These are phyloP conservation scores for Pleoardoris graminearum DNA, from an alignment of 2,329 filamentous ascomycete genomes.

Conservation along the genomic window DNA sequence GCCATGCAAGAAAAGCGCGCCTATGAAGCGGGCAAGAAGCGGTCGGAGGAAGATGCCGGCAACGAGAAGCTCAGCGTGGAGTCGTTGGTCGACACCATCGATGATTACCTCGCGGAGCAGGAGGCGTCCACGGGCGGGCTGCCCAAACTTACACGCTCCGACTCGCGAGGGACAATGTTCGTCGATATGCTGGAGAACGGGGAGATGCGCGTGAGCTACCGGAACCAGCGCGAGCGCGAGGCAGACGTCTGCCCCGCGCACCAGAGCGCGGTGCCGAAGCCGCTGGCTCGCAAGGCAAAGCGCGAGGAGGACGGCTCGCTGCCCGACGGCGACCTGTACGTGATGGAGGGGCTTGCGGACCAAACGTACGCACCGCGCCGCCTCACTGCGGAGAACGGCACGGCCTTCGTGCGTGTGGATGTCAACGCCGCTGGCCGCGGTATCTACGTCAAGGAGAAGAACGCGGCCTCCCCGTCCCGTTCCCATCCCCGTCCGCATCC, in stretches of 20 bases:
- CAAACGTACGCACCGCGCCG: not conserved
- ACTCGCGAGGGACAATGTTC: slow-evolving; percentile 16
- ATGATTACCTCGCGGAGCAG: slow-evolving; percentile 23
- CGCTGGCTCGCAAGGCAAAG: not conserved
- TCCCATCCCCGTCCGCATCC: not conserved
- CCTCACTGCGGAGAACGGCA: not conserved
- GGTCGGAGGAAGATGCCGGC: not conserved
- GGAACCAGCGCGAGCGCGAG: not conserved
- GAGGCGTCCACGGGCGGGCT: not conserved
- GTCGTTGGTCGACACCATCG: slow-evolving; percentile 22
- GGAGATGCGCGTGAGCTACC: slow-evolving; percentile 10
- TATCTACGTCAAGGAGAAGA: not conserved
- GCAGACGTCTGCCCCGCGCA: not conserved
- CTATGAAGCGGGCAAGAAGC: not conserved
- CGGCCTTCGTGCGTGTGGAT: not conserved
- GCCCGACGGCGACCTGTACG: not conserved
- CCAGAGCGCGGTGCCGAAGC: too few relatives aligned
- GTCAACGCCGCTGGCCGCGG: not conserved
- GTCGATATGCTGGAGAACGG: slow-evolving; percentile 15
- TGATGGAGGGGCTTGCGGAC: not conserved
- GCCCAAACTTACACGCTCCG: not conserved
- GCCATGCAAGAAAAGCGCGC: not conserved
- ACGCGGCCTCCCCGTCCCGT: not conserved
- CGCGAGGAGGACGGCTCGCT: not conserved
- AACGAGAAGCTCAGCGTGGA: slow-evolving; percentile 5